A percentile compares a stretch with the other conserved stretches of the same genome.
These are phyloP conservation scores for Tulasnella sp. DNA, from an alignment of 768 basidiomycete genomes.

Conservation along the genomic window DNA sequence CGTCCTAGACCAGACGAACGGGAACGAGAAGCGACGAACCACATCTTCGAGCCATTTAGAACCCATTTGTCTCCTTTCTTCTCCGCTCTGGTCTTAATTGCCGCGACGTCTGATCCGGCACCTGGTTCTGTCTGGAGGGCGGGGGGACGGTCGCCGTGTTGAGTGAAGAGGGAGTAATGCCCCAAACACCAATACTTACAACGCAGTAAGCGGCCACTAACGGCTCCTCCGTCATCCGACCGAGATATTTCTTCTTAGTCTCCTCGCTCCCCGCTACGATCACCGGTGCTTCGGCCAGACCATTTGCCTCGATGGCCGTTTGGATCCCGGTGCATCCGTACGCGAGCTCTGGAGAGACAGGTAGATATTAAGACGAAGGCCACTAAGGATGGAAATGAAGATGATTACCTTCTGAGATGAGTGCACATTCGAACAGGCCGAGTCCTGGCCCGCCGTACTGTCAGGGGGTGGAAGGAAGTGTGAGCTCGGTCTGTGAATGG, in stretches of 20 bases:
- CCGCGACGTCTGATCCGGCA: conserved; percentile 42
- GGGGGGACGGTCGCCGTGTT: neutral
- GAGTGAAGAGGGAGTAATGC: neutral
- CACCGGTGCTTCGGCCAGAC: conserved; percentile 38
- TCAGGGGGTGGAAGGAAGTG: neutral
- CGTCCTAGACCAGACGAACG: too few species aligned
- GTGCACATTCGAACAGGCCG: conserved; percentile 36
- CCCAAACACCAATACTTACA: conserved; percentile 23
- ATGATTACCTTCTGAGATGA: conserved; percentile 36
- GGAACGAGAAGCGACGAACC: conserved; percentile 29
- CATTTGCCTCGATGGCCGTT: conserved; percentile 41
- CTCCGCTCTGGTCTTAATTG: conserved; percentile 38
- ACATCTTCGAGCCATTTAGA: conserved; percentile 39
- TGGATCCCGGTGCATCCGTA: conserved; percentile 39
- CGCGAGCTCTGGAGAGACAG: conserved; percentile 30
- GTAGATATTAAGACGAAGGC: neutral
- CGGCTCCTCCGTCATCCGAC: conserved; percentile 40
- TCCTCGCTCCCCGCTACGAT: conserved; percentile 38
- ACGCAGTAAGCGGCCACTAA: conserved; percentile 40
- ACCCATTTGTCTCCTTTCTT: conserved; percentile 37
- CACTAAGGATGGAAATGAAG: neutral
- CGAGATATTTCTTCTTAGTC: conserved; percentile 40
- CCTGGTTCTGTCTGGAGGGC: conserved; percentile 36
- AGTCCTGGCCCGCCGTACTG: conserved; percentile 40
- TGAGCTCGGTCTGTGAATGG: neutral